Percentiles rank a stretch among this genome's conserved stretches.
phyloP scores from a whole-genome alignment of 108 stramenopile genomes.

The Pseudonitzschia multistriata region DNA sequence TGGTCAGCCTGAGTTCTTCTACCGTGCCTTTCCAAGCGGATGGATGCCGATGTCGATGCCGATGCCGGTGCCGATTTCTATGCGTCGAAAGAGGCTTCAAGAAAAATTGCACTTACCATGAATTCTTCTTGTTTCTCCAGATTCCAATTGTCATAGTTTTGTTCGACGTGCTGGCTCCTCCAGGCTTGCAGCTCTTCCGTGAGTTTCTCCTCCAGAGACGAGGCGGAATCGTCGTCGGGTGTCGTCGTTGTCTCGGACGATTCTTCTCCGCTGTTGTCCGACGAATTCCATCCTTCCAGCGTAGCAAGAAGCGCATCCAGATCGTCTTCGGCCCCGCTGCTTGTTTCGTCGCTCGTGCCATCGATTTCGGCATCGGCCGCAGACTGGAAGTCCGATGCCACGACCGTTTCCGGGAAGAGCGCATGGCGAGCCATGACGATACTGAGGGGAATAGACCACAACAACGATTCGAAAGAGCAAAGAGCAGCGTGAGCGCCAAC shows the following conservation, averaged over 20 bases:
- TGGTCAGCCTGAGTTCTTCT: too few species aligned
- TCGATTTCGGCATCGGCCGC: slow-evolving; percentile 35
- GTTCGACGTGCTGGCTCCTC: slow-evolving; percentile 53
- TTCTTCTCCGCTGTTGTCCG: slow-evolving; percentile 30
- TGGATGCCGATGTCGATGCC: too few species aligned
- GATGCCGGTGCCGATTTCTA: too few species aligned
- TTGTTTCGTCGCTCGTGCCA: slow-evolving; percentile 31
- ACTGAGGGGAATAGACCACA: slow-evolving; percentile 5
- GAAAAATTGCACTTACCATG: slow-evolving; percentile 48
- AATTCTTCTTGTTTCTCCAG: slow-evolving; percentile 51
- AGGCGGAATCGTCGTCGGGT: neutral
- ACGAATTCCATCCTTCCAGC: slow-evolving; percentile 27
- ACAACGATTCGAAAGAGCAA: too few species aligned
- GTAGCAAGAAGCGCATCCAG: slow-evolving; percentile 26
- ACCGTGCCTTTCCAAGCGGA: too few species aligned
- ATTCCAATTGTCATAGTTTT: slow-evolving; percentile 66
- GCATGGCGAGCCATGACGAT: slow-evolving; percentile 68
- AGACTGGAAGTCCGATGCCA: neutral
- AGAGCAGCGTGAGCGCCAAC: neutral
- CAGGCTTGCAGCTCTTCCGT: slow-evolving; percentile 76
- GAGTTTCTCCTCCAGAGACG: slow-evolving; percentile 24
- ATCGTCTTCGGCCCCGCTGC: slow-evolving; percentile 23
- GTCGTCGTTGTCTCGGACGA: neutral
- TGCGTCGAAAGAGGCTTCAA: slow-evolving; percentile 9
- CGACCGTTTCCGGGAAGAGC: slow-evolving; percentile 80